Base-by-base conservation (phyloP, 306 rosid species). In the Senna siamea region DNA sequence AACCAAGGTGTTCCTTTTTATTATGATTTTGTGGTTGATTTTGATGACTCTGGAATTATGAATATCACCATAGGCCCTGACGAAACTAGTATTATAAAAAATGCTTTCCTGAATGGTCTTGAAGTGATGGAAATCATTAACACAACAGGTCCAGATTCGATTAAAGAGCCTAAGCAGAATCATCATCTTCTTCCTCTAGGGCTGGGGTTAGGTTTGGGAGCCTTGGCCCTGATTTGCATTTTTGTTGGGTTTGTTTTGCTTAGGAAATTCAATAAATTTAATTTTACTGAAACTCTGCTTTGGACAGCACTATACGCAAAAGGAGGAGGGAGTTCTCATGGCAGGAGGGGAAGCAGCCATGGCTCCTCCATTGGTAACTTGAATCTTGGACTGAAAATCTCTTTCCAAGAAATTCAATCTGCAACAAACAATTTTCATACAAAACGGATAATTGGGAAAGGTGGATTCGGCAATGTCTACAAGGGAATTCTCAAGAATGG, bases 401-500 rank as follows among this genome's bases (percentile, higher is more conserved):
- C 83, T 11, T 55, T 87, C n/a, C 43, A 10, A 11, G 88, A 87
- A 17, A 66, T 87, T 61, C 87, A 66, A n/a, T 6, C 41, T 0
- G 91, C 87, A 1, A 87, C 91, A 1, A 67, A 66, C 44, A 80
- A 77, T 19, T 87, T 87, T 7, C 64, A 79, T 2, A 44, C 43
- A 3, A 75, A 76, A 41, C 30, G 77, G 57, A 32, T 85, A 8
- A 79, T 85, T n/a, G 86, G 89, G 5, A 79, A 68, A 73, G 89
- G 91, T 34, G 91, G 91, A 32, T 87, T 87, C 66, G 90, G 90
- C 28, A 73, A 32, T 17, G 90, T 87, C 26, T 87, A 87, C 13
- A 70, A 74, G 62, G 91, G 87, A 34, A 67, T 60, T 75, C 83
- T 87, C 71, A 57, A 9, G 71, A 52, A 75, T 51, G 87, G 87